phyloP scores from a whole-genome alignment of 345 rosid species.

The Zanthoxylum bungeanum region DNA sequence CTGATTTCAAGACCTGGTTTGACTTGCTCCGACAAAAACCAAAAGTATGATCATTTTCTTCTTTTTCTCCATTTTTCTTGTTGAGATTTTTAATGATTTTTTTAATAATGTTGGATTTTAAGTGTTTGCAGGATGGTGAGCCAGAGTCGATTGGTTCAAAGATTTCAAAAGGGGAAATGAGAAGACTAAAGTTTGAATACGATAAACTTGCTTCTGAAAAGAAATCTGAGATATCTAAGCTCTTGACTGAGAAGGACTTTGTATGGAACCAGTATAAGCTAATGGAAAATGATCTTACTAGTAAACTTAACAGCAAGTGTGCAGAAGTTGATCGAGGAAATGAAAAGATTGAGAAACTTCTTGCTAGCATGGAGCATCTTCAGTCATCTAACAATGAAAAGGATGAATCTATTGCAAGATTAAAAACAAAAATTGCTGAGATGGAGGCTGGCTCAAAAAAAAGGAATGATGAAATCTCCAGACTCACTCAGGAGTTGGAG shows the following conservation, averaged over 20 bases:
- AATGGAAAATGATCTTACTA: conserved; percentile 45
- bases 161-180: conserved; percentile 36
- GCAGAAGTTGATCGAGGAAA: conserved; percentile 56
- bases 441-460: conserved; percentile 50
- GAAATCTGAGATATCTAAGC: conserved; percentile 47
- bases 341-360: conserved; percentile 48
- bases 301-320: conserved; percentile 50
- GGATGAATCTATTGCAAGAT: conserved; percentile 49
- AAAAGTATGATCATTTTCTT: conserved; percentile 35
- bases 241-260: conserved; percentile 61
- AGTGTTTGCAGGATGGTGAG: conserved; percentile 19
- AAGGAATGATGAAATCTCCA: conserved; percentile 39
- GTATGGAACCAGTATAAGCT: conserved; percentile 67
- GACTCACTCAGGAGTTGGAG: conserved; percentile 51
- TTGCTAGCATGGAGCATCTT: conserved; percentile 54
- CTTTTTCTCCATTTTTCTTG: not conserved
- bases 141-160: conserved; percentile 19
- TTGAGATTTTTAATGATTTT: not conserved
- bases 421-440: conserved; percentile 43
- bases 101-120: not conserved
- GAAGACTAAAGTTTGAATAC: conserved; percentile 49
- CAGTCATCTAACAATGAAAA: conserved; percentile 54
- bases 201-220: conserved; percentile 59
- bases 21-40: conserved; percentile 37
- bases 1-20: conserved; percentile 58